Base-by-base conservation (phyloP, 345 rosid genomes). In the Gossypium ekmanianum region DNA sequence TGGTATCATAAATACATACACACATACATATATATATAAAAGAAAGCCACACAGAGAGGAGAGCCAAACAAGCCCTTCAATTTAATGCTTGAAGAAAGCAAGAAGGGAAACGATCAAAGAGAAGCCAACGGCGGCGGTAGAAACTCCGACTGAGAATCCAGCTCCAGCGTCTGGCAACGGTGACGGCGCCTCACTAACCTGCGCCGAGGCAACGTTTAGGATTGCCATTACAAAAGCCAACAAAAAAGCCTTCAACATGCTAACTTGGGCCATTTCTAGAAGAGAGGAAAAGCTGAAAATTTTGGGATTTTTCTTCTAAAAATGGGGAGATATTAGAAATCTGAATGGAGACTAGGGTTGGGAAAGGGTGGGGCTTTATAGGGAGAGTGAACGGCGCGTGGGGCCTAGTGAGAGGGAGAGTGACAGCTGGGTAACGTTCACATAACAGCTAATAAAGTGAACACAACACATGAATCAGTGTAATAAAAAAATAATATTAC, bases 151-250 rank as follows among this genome's bases (percentile, higher is more conserved):
- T 7, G 81, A 71, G 61, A 74, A 76, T 18, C 76, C 84, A 65
- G 87, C 79, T 34, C 87, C 84, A 9, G 87, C 29, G 3, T 79
- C 80, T 57, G 71, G 72, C 4, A 74, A 55, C 0, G 84, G 80
- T n/a, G 86, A 74, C 0, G 85, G 86, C 1, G 84, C 82, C 11
- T 80, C 9, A 81, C 79, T 78, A 68, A 34, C 79, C 79, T 86
- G 89, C 22, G 82, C 88, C 1, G 85, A 81, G 57, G 79, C 80
- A 16, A 74, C 77, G n/a, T 69, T 63, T 26, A 61, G 13, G 51
- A 74, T 14, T 3, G 71, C 77, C 2, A 72, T 18, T 27, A 76
- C 22, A 55, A 75, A 39, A 17, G 78, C 43, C 29, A 78, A 17
- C 4, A 68, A 68, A 20, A 80, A 44, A 41, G 75, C 55, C 11